phyloP scores from a whole-genome alignment of 2,329 filamentous ascomycete genomes.

The Chaetomiaceae sp. region DNA sequence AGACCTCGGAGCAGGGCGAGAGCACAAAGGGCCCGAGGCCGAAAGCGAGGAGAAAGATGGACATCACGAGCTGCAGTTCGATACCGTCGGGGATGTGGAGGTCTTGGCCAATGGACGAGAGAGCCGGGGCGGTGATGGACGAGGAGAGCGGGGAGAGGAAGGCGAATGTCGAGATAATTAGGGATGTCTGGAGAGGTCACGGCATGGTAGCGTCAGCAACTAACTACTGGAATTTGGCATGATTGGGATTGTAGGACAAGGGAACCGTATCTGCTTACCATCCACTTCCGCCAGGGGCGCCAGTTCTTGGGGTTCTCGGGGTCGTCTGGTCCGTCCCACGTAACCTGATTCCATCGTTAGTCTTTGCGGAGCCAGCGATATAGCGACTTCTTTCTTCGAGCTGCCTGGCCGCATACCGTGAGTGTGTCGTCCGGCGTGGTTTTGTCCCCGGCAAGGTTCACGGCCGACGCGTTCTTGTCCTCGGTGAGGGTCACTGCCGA shows the following conservation, averaged over 20 bases:
- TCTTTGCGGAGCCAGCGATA: too few species aligned
- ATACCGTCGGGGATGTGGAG: conserved; percentile 37
- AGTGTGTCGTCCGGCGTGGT: background rate
- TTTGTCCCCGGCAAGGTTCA: background rate
- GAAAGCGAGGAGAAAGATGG: conserved; percentile 51
- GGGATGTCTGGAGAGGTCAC: conserved; percentile 28
- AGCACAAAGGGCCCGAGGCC: conserved; percentile 48
- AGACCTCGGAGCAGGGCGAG: conserved; percentile 51
- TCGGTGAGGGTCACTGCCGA: background rate
- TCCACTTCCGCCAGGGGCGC: conserved; percentile 21
- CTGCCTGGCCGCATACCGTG: background rate
- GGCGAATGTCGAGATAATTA: conserved; percentile 46
- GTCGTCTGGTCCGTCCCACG: conserved; percentile 21
- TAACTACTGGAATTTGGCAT: too few species aligned
- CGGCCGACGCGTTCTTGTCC: background rate
- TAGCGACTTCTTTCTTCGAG: too few species aligned
- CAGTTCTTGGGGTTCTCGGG: conserved; percentile 26
- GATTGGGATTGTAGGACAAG: too few species aligned
- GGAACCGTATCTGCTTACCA: conserved; percentile 3
- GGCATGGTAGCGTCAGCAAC: too few species aligned
- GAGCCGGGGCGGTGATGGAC: conserved; percentile 38
- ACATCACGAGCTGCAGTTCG: conserved; percentile 41
- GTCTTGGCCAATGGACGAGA: conserved; percentile 35
- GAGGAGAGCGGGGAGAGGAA: conserved; percentile 49
- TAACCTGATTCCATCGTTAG: conserved; percentile 12